A percentile compares a stretch with the other conserved stretches of the same genome.
Conservation (phyloP, 345 rosid genomes). For the Corchorus capsularis region DNA sequence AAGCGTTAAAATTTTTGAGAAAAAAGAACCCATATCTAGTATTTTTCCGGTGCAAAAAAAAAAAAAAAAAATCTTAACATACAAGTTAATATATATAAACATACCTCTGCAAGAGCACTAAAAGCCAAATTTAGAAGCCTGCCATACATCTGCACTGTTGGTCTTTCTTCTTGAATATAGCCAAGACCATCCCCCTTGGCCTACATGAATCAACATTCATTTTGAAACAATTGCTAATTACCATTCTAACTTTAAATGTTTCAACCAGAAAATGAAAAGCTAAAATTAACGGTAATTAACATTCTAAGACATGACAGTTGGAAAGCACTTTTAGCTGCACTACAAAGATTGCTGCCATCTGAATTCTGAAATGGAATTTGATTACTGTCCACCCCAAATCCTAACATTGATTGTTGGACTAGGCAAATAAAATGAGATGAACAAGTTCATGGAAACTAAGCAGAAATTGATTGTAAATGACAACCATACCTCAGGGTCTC, state of each 20-base stretch:
- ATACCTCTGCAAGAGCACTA: slow-evolving; percentile 66
- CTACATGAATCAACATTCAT: slow-evolving; percentile 13
- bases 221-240: neutral
- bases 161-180: slow-evolving; percentile 32
- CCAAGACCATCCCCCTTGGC: slow-evolving; percentile 35
- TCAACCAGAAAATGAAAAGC: neutral
- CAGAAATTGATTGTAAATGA: neutral
- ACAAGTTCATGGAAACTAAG: neutral
- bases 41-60: too few relatives aligned
- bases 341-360: neutral
- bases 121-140: slow-evolving; percentile 74
- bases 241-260: neutral
- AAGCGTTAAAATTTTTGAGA: slow-evolving; percentile 12
- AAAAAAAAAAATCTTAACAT: neutral
- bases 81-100: slow-evolving; percentile 23
- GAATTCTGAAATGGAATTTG: too few relatives aligned
- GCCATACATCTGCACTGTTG: slow-evolving; percentile 65
- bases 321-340: neutral
- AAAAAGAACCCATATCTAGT: too few relatives aligned
- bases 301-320: neutral
- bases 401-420: too few relatives aligned
- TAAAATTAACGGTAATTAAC: too few relatives aligned
- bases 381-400: neutral
- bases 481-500: slow-evolving; percentile 50
- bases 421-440: neutral